Evolutionary conservation across 148 eudicot genomes (phyloP).

Genomic region (Dysphania ambrosioides): DNA sequence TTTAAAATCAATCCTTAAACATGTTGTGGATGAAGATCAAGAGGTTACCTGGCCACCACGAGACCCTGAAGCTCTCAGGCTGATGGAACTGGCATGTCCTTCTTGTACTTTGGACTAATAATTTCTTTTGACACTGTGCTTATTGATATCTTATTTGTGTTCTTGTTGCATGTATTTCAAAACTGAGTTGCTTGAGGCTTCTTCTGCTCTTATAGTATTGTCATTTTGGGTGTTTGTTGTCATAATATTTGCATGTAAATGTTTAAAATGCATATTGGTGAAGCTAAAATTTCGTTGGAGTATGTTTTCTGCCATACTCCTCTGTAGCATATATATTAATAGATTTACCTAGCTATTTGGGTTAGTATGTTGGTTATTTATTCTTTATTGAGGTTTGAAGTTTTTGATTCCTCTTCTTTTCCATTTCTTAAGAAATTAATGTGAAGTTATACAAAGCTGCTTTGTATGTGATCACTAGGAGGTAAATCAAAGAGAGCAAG

Average conservation of each 20-base stretch:
- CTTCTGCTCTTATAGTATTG: background rate
- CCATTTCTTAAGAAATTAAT: background rate
- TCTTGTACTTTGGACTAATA: background rate
- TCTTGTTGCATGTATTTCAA: background rate
- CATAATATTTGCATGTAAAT: background rate
- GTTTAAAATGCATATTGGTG: background rate
- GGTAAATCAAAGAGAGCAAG: constrained; percentile 78
- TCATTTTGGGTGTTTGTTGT: background rate
- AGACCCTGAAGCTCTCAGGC: constrained; percentile 66
- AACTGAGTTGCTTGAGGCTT: background rate
- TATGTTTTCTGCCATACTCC: background rate
- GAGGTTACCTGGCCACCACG: constrained; percentile 91
- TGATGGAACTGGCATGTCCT: constrained; percentile 64
- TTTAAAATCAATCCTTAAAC: constrained; percentile 77
- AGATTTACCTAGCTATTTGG: background rate
- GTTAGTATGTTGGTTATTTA: background rate
- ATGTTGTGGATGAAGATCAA: constrained; percentile 63
- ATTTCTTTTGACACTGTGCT: background rate
- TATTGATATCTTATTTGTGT: background rate
- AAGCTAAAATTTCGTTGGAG: background rate
- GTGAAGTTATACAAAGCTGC: constrained; percentile 1
- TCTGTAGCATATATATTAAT: background rate
- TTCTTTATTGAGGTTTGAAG: background rate
- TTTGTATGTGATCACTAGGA: constrained; percentile 45
- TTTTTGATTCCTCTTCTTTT: background rate